Percentiles rank a stretch among this genome's conserved stretches.
phyloP scores from a whole-genome alignment of 2,329 filamentous ascomycete species.

The Nothopassalora personata region DNA sequence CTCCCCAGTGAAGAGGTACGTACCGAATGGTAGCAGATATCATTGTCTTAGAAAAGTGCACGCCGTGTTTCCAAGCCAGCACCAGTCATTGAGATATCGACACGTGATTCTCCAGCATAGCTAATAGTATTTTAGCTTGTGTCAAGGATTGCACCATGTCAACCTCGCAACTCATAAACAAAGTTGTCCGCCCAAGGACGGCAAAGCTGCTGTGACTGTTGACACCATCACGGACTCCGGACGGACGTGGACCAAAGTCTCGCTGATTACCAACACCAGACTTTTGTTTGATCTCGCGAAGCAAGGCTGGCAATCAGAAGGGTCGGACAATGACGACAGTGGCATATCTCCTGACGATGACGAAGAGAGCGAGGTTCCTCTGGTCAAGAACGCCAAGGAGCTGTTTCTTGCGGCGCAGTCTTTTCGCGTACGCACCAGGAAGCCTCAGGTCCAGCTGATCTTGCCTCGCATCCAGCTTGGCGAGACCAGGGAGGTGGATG shows the following conservation, averaged over 20 bases:
- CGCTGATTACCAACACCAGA: conserved; percentile 58
- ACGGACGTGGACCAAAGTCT: conserved; percentile 63
- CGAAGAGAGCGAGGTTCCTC: conserved; percentile 51
- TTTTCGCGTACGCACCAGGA: conserved; percentile 54
- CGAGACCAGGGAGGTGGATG: conserved; percentile 50
- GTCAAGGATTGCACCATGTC: conserved; percentile 23
- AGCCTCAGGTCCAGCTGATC: conserved; percentile 56
- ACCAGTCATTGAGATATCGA: too few species aligned
- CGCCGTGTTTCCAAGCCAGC: too few species aligned
- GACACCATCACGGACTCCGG: conserved; percentile 62
- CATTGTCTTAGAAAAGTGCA: too few species aligned
- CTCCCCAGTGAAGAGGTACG: conserved; percentile 15
- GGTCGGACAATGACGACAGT: conserved; percentile 41
- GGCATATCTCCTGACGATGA: conserved; percentile 34
- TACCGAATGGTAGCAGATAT: too few species aligned
- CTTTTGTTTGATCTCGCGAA: conserved; percentile 65
- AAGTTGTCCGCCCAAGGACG: conserved; percentile 10
- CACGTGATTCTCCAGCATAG: too few species aligned
- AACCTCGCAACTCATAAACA: conserved; percentile 23
- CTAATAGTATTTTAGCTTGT: background rate
- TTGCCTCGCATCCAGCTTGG: conserved; percentile 54
- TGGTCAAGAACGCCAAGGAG: conserved; percentile 56
- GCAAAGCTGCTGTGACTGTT: conserved; percentile 41
- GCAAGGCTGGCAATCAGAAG: conserved; percentile 56
- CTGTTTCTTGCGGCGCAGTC: conserved; percentile 54